Percentiles rank a stretch among this genome's conserved stretches.
These are phyloP conservation scores for Angomonas deanei DNA, from an alignment of 208 protist species.

Conservation along the genomic window DNA sequence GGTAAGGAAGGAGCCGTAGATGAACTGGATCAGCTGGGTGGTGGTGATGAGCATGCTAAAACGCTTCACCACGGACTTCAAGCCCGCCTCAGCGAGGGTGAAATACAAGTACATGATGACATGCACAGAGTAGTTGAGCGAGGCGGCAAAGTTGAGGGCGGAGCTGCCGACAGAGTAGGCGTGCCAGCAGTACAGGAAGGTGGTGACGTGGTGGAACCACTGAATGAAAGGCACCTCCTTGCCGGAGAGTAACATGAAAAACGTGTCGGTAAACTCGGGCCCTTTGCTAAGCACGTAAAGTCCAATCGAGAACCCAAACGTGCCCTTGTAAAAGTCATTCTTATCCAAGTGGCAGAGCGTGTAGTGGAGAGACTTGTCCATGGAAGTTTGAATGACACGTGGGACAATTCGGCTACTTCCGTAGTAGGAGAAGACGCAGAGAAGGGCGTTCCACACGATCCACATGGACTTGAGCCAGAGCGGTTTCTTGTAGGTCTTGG, in stretches of 20 bases:
- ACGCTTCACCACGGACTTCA: slow-evolving; percentile 64
- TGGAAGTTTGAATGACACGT: slow-evolving; percentile 20
- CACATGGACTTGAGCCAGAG: slow-evolving; percentile 47
- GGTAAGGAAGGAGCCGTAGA: slow-evolving; percentile 79
- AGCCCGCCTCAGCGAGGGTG: slow-evolving; percentile 56
- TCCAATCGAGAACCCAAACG: slow-evolving; percentile 65
- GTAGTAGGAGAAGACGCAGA: slow-evolving; percentile 79
- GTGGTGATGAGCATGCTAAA: slow-evolving; percentile 85
- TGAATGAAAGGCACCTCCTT: slow-evolving; percentile 79
- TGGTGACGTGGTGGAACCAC: slow-evolving; percentile 92
- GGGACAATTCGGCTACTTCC: slow-evolving; percentile 56
- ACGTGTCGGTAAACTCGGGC: slow-evolving; percentile 83
- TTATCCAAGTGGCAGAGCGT: slow-evolving; percentile 62
- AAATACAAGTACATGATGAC: slow-evolving; percentile 96
- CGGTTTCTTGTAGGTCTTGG: slow-evolving; percentile 17
- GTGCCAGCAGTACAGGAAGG: slow-evolving; percentile 88
- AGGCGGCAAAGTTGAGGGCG: slow-evolving; percentile 54
- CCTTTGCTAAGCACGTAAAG: slow-evolving; percentile 81
- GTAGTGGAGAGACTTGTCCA: slow-evolving; percentile 36
- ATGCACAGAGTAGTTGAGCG: slow-evolving; percentile 94
- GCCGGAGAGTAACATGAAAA: slow-evolving; percentile 70
- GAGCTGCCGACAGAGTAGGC: slow-evolving; percentile 50
- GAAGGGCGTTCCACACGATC: slow-evolving; percentile 81
- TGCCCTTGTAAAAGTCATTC: slow-evolving; percentile 53
- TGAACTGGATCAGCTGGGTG: slow-evolving; percentile 92